Evolutionary conservation across 1,284 basidiomycete genomes (phyloP), one percentile per base, ranked within the genome.

Genomic region (Leccinum subrobustum): DNA sequence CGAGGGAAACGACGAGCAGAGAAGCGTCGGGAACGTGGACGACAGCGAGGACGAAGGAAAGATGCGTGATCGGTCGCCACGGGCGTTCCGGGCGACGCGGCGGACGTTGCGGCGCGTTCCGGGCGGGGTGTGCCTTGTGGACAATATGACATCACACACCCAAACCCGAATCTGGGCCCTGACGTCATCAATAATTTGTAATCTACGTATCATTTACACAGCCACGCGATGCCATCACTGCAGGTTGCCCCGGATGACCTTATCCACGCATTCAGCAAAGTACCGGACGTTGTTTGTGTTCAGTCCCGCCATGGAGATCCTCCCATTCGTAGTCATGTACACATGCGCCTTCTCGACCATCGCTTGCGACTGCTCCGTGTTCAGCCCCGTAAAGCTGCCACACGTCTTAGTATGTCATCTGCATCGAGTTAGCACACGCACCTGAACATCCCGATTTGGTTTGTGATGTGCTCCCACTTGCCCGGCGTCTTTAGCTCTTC

Each of bases 401-500:
- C 55, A 1, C 37, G 39, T 68, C 58, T 27, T 3, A 12, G 51
- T 3, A 54, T 29, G 27, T 52, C 64, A 57, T 25, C 25, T 23
- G 11, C 20, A 48, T 48, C 23, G 1, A 14, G 47, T 48, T 25
- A 48, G 47, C 47, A 37, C 9, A 72, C 86, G 65, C 73, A 91
- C 91, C 89, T 92, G 79, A 94, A 94, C 93, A 93, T 93, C 61
- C 93, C 94, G 74, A 96, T 96, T 81, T 96, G 94, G 60, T 86
- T 84, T 68, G 89, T 79, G 69, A 98, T 93, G 76, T 98, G 95
- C 20, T 88, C 83, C 96, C 96, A 99, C 65, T 82, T 85, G 1
- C 94, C 93, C 0, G 96, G 96, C 54, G 96, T 98, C 78, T 94
- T 85, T 70, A 93, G 79, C 76, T 93, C 87, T 65, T 93, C 84